A percentile compares a stretch with the other conserved stretches of the same genome.
Conservation (phyloP, 164 flowering plant genomes). For the Liriodendron chinense region DNA sequence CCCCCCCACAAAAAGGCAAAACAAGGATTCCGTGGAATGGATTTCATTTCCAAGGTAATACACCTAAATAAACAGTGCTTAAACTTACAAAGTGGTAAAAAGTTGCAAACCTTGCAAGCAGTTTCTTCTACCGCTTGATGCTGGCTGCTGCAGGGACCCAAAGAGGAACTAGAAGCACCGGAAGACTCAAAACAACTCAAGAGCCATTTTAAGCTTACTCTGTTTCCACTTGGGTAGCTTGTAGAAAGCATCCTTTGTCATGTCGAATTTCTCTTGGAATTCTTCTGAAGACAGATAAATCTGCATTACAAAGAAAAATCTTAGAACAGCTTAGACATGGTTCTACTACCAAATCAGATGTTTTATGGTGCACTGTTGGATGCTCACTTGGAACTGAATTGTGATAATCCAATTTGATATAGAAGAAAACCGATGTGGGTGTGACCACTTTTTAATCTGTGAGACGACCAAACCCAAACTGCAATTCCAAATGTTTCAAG, state of each 20-base stretch:
- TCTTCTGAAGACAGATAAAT: constrained; percentile 78
- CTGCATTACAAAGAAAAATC: constrained; percentile 35
- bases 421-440: background rate
- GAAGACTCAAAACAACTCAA: constrained; percentile 66
- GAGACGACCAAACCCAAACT: background rate
- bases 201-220: constrained; percentile 91
- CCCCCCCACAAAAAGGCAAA: constrained; percentile 27
- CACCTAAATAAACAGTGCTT: background rate
- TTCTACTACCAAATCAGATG: too few relatives aligned
- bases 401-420: background rate
- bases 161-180: constrained; percentile 7
- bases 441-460: background rate
- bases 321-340: background rate
- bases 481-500: background rate
- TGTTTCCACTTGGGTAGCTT: constrained; percentile 98
- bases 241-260: constrained; percentile 78
- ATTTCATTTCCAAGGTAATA: background rate
- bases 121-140: constrained; percentile 23
- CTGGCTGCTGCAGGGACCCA: constrained; percentile 26
- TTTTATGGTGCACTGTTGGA: background rate
- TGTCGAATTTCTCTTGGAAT: constrained; percentile 84
- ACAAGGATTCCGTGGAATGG: background rate
- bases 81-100: background rate
- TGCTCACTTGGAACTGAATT: background rate
- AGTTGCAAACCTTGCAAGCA: constrained; percentile 31